phyloP scores from a whole-genome alignment of 768 basidiomycete species.

The Tylopilus sp. region DNA sequence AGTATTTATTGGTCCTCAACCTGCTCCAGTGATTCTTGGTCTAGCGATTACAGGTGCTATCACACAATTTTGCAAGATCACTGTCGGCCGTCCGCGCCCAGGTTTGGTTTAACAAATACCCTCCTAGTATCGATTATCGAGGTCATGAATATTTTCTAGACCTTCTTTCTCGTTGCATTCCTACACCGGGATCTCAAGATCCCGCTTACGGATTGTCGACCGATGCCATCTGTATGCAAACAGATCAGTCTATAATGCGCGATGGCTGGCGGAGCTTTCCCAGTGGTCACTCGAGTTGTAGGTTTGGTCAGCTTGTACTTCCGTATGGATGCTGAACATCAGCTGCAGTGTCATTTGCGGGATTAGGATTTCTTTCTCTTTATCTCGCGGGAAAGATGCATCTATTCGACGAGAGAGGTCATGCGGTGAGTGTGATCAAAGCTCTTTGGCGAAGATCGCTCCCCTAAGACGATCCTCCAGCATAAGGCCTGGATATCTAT shows the following conservation, averaged over 20 bases:
- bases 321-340: neutral
- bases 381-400: constrained; percentile 93
- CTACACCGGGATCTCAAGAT: constrained; percentile 59
- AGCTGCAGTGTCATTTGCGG: constrained; percentile 81
- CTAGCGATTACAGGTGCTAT: constrained; percentile 73
- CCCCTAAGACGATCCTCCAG: constrained; percentile 28
- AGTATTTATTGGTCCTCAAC: neutral
- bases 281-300: constrained; percentile 87
- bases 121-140: neutral
- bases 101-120: constrained; percentile 38
- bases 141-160: constrained; percentile 12
- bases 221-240: constrained; percentile 78
- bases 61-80: constrained; percentile 83
- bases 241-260: constrained; percentile 49
- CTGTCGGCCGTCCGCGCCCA: constrained; percentile 87
- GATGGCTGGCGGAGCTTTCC: constrained; percentile 94
- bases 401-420: constrained; percentile 78
- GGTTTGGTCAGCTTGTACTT: constrained; percentile 22
- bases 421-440: constrained; percentile 45
- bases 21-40: constrained; percentile 59
- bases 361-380: constrained; percentile 82
- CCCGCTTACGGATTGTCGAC: constrained; percentile 69
- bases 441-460: neutral
- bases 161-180: constrained; percentile 53
- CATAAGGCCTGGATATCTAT: constrained; percentile 83